Base-by-base conservation (phyloP, 768 basidiomycete genomes). In the Podaxis sp. region DNA sequence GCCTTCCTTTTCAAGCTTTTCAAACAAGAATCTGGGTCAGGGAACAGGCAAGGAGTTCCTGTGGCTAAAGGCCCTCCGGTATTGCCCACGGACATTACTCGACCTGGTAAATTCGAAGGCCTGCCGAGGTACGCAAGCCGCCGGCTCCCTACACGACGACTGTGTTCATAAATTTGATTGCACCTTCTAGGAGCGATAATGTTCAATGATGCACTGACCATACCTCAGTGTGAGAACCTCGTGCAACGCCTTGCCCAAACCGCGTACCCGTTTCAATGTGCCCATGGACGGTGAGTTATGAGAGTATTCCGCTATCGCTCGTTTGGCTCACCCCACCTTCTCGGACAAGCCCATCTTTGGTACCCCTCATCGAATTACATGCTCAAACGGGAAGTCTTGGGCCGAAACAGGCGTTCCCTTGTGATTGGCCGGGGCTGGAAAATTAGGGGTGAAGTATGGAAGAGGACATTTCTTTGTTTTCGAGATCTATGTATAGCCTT, bases 51-150 rank as follows among this genome's bases (percentile, higher is more conserved):
- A 58, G 57, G 74, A 76, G 54, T 74, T 77, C 62, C 56, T 69
- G 70, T 93, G 93, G 94, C 75, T 90, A 69, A 84, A 82, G 69
- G 87, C 86, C 51, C 72, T 96, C 44, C 85, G 92, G 26, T 87
- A 84, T 81, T 95, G 92, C 72, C 97, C 97, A n/a, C 81, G 80
- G 56, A 86, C 84, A 59, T 79, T 99, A 57, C 74, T 95, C 13
- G 92, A 95, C 39, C 75, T 99, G 65, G 80, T 94, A 68, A 96
- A 98, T 73, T 97, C 95, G 9, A 96, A 94, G 76, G 97, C 97
- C 24, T 99, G 97, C 71, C 82, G 97, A 78, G 96, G 96, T 89
- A 71, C 67, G 82, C 72, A 6, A 26, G 19, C 49, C 58, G 36
- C 52, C 39, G 36, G 12, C 42, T 57, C n/a, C 69, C 56, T 40